Evolutionary conservation across 108 stramenopile species (phyloP), one percentile per base, ranked within the genome.

Genomic region (Skeletonema menzelii): DNA sequence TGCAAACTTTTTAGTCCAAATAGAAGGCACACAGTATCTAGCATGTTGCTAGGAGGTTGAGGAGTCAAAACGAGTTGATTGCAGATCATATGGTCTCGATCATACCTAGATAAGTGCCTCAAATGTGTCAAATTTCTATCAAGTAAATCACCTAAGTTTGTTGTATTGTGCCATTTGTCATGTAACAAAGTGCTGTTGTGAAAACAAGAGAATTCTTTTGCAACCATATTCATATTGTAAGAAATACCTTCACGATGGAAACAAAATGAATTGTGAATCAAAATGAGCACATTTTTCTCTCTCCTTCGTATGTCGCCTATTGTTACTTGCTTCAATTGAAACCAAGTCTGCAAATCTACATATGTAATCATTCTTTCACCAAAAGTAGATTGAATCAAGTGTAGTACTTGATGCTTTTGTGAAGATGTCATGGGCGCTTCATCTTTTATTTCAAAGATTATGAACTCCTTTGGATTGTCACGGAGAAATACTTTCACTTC

Each of bases 381-480:
- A 56, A 73, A 73, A 20, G 44, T 56, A 46, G 32, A 11, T 32
- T 28, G 49, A 57, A 73, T 10, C 38, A 73, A 65, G 3, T 64
- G 28, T 2, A 73, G 56, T 30, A 65, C 35, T 22, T 34, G 19
- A 58, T 53, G 56, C 10, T 64, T 47, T 27, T 62, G 13, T 57
- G 24, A 27, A 12, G 86, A 85, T 0, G 67, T 70, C 10, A 75
- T 70, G 19, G 49, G 8, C n/a, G 22, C 22, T 53, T 53, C 49
- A 53, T 53, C 6, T 53, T 53, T 53, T 8, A 90, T 44, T 8
- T 88, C 75, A 55, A 87, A 19, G 38, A 88, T 42, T 17, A 90
- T 38, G 61, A 90, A 86, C 56, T 90, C 89, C 20, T 74, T 70
- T 19, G 77, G 74, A 67, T 86, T 75, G 13, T 77, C 83, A 15